Conservation (phyloP, 805 yeast species). For the Suhomyces sp. region DNA sequence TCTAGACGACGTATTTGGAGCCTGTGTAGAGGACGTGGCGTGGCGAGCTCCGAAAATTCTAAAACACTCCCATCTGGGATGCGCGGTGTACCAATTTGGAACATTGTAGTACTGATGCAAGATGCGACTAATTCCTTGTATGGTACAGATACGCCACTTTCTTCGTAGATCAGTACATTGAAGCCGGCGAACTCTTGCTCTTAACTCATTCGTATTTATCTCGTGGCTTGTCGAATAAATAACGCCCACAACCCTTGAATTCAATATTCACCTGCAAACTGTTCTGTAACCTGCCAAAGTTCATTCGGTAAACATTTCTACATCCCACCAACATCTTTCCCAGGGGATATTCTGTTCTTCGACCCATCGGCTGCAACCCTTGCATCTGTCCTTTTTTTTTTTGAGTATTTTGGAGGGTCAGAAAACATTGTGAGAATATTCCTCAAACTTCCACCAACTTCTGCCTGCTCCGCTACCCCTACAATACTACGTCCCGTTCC, state of each 20-base stretch:
- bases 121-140: not conserved
- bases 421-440: not conserved
- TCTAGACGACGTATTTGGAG: not conserved
- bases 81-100: not conserved
- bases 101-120: not conserved
- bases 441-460: not conserved
- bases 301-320: not conserved
- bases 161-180: not conserved
- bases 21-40: not conserved
- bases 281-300: not conserved
- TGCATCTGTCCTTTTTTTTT: not conserved
- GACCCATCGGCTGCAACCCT: not conserved
- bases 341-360: not conserved
- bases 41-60: not conserved
- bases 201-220: not conserved
- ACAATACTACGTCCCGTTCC: not conserved
- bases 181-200: not conserved
- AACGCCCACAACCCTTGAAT: not conserved
- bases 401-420: not conserved
- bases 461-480: not conserved
- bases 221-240: not conserved
- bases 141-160: not conserved
- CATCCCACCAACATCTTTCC: not conserved
- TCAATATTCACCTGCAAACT: not conserved
- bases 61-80: not conserved